phyloP scores from a whole-genome alignment of 1,284 basidiomycete species.

The Cryptococcus sp. region DNA sequence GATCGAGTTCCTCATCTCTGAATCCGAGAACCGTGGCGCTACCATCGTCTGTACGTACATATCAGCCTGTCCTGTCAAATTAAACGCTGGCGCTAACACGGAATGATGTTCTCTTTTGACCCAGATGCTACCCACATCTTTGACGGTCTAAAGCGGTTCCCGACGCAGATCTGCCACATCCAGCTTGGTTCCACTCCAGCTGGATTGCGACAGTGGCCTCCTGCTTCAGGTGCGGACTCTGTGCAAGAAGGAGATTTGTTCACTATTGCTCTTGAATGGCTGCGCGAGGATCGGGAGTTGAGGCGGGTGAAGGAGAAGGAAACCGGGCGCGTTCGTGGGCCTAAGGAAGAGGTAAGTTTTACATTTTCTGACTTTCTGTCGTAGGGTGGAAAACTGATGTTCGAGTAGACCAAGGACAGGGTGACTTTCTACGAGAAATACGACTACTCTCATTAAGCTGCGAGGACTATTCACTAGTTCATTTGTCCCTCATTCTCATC shows the following conservation, averaged over 20 bases:
- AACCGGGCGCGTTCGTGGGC: constrained; percentile 67
- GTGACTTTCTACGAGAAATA: constrained; percentile 89
- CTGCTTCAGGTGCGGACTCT: constrained; percentile 26
- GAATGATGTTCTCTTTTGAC: not conserved
- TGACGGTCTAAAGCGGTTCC: constrained; percentile 82
- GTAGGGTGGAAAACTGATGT: no score
- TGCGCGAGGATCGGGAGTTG: constrained; percentile 74
- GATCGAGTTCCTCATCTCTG: constrained; percentile 79
- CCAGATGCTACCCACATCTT: constrained; percentile 94
- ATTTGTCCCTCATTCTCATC: no score
- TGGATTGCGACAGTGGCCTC: constrained; percentile 69
- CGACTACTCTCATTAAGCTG: constrained; percentile 47
- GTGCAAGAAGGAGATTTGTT: constrained; percentile 60
- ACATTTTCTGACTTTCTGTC: constrained; percentile 1
- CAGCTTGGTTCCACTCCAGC: constrained; percentile 68
- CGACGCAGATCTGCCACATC: constrained; percentile 88
- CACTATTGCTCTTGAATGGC: constrained; percentile 75
- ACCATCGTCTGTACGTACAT: constrained; percentile 79
- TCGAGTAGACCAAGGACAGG: constrained; percentile 64
- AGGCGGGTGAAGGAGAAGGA: constrained; percentile 61
- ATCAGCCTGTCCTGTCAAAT: no score
- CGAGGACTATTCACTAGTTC: no score
- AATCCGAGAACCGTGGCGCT: constrained; percentile 76
- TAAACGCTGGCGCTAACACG: not conserved
- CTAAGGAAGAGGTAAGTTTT: constrained; percentile 62